Percentiles rank a stretch among this genome's conserved stretches.
Evolutionary conservation across 2,329 filamentous ascomycete species (phyloP).

Genomic region (Exserohilum rostratum): DNA sequence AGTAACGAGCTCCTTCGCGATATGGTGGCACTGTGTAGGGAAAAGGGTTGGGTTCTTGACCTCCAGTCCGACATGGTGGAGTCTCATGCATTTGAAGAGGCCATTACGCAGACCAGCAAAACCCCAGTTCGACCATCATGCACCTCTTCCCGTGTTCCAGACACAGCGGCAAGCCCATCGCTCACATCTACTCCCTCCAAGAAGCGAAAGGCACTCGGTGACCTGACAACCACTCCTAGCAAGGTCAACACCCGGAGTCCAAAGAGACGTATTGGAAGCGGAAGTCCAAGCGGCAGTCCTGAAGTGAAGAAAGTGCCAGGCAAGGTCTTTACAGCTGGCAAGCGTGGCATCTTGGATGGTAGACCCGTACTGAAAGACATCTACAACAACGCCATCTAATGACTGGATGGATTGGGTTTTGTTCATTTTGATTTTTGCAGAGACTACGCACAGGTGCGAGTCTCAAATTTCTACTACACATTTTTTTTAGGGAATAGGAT

Average conservation of each 20-base stretch:
- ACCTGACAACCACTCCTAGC: constrained; percentile 23
- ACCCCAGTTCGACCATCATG: constrained; percentile 11
- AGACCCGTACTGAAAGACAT: constrained; percentile 77
- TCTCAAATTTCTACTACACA: background rate
- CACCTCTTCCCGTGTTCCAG: background rate
- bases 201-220: constrained; percentile 37
- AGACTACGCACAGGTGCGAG: background rate
- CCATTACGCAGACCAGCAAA: constrained; percentile 47
- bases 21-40: constrained; percentile 79
- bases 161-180: constrained; percentile 3
- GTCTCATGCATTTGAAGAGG: constrained; percentile 70
- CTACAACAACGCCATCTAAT: constrained; percentile 62
- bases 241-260: constrained; percentile 19
- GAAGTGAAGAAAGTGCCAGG: constrained; percentile 58
- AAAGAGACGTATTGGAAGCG: constrained; percentile 30
- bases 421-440: background rate
- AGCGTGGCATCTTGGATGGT: constrained; percentile 65
- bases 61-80: constrained; percentile 68
- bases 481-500: background rate
- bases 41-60: constrained; percentile 79
- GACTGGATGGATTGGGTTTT: background rate
- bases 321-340: constrained; percentile 64
- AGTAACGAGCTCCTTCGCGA: constrained; percentile 74
- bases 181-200: constrained; percentile 40
- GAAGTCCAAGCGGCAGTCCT: constrained; percentile 29